phyloP scores from a whole-genome alignment of 805 yeast genomes.

The Pichia heedii region DNA sequence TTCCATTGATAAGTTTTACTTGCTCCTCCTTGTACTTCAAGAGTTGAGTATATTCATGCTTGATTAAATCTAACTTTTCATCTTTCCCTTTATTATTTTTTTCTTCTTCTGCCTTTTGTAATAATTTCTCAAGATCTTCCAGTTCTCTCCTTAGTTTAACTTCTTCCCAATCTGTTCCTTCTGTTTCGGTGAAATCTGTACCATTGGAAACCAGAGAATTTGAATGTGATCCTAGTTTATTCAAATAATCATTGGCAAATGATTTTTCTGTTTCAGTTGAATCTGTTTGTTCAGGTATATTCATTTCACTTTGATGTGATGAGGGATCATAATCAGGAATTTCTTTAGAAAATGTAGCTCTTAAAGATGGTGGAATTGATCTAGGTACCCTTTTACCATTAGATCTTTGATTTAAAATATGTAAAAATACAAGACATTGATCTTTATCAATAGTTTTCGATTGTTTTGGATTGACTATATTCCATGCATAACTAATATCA shows the following conservation, averaged over 20 bases:
- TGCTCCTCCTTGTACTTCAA: slow-evolving; percentile 67
- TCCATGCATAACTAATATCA: slow-evolving; percentile 89
- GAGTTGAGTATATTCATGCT: slow-evolving; percentile 72
- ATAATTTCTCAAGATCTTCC: slow-evolving; percentile 60
- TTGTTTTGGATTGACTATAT: slow-evolving; percentile 83
- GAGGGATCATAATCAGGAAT: slow-evolving; percentile 62
- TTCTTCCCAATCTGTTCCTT: slow-evolving; percentile 90
- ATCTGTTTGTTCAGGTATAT: slow-evolving; percentile 11
- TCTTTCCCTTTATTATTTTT: slow-evolving; percentile 28
- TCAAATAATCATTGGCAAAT: slow-evolving; percentile 48
- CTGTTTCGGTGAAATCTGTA: slow-evolving; percentile 62
- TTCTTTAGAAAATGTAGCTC: slow-evolving; percentile 87
- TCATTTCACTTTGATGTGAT: slow-evolving; percentile 41
- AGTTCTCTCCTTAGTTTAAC: slow-evolving; percentile 74
- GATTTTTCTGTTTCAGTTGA: slow-evolving; percentile 22
- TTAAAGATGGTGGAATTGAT: slow-evolving; percentile 85
- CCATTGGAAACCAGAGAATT: slow-evolving; percentile 29
- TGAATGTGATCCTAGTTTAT: slow-evolving; percentile 43
- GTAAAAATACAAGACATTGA: slow-evolving; percentile 82
- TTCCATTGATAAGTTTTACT: slow-evolving; percentile 32
- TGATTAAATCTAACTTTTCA: slow-evolving; percentile 25
- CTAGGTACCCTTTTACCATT: slow-evolving; percentile 79
- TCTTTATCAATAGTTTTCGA: slow-evolving; percentile 87
- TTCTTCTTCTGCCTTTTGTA: slow-evolving; percentile 46
- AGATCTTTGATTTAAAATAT: slow-evolving; percentile 78